Evolutionary conservation across 148 eudicot species (phyloP), one percentile per base, ranked within the genome.

Genomic region (Pharnaceum exiguum): DNA sequence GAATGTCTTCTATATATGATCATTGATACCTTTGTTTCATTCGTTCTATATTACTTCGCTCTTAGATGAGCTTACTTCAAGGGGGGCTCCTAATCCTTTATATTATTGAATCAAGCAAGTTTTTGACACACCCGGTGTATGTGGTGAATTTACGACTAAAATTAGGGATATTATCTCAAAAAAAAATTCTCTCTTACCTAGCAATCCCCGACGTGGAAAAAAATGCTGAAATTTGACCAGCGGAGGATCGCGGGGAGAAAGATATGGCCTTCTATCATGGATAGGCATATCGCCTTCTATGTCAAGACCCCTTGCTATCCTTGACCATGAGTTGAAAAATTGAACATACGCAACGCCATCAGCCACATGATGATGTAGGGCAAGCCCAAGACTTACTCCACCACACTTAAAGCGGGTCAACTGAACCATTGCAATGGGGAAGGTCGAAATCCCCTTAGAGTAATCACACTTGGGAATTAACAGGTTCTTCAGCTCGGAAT

Each of bases 341-440:
- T 67, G 51, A 1, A 37, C 12, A 28, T 35, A 13, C 2, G 63
- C 50, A n/a, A 26, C 6, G 10, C 77, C 77, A 59, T 76, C 77
- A 0, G 39, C 63, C 2, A 49, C 51, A 23, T 59, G 70, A 53
- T 76, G 77, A 15, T 76, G 54, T 19, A 30, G 12, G 3, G 51
- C 67, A 0, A 71, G 11, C 1, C 80, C 76, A 7, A 71, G 65
- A 7, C 67, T 57, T 0, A 68, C 68, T 5, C 77, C 70, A 0
- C 80, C 80, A 23, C 80, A 76, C 3, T 43, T 49, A 38, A 76
- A 76, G 6, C 64, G 71, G 5, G 80, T 76, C 15, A 75, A 21
- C 37, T 75, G 74, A 19, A 43, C 22, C 5, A 65, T 21, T 3
- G 65, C 5, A 30, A 71, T 11, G 0, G 75, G 66, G 10, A 44